phyloP scores from a whole-genome alignment of 129 eudicot species.

The Flaveria bidentis region DNA sequence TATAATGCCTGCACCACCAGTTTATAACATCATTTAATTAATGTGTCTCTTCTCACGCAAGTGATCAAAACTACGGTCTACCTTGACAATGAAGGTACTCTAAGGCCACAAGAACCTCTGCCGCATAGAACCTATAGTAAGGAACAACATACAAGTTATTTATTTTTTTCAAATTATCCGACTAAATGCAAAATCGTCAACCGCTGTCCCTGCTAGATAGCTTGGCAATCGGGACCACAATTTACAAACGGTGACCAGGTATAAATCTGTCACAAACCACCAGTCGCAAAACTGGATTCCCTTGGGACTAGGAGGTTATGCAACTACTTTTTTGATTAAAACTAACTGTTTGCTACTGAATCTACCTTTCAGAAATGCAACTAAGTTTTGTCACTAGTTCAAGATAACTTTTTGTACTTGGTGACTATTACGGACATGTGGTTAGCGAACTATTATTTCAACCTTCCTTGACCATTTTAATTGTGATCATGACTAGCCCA shows the following conservation, averaged over 20 bases:
- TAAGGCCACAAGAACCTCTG: constrained; percentile 87
- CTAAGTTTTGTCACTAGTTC: too few relatives aligned
- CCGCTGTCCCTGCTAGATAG: too few relatives aligned
- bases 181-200: background rate
- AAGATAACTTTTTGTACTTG: too few relatives aligned
- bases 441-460: background rate
- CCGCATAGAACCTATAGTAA: constrained; percentile 76
- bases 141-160: background rate
- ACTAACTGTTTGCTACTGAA: too few relatives aligned
- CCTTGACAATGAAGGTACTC: constrained; percentile 99
- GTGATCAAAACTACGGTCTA: constrained; percentile 14
- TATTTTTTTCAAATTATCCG: background rate
- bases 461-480: background rate
- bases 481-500: background rate
- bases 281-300: too few relatives aligned
- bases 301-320: too few relatives aligned
- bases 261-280: too few relatives aligned
- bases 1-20: constrained; percentile 67
- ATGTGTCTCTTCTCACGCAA: background rate
- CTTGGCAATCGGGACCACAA: background rate
- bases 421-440: too few relatives aligned
- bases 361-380: too few relatives aligned
- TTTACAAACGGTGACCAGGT: background rate
- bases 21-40: background rate
- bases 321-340: too few relatives aligned